phyloP scores from a whole-genome alignment of 345 rosid genomes.

The Conringia planisiliqua region DNA sequence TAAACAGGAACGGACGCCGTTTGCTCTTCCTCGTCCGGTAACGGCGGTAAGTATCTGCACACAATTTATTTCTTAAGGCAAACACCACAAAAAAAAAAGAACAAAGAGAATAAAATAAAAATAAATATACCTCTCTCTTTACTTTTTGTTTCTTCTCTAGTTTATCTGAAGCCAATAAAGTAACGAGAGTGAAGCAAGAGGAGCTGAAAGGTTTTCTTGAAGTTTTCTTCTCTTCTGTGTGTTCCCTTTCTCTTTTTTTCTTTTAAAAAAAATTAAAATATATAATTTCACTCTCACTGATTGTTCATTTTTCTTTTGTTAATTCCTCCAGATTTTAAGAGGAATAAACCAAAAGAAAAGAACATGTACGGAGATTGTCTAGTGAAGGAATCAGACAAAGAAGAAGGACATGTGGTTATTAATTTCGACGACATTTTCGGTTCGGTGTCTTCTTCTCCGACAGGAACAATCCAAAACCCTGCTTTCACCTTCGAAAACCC shows the following conservation, averaged over 20 bases:
- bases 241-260: background rate
- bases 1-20: conserved; percentile 25
- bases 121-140: background rate
- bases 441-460: conserved; percentile 36
- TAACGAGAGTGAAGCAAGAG: background rate
- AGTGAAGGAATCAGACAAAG: conserved; percentile 50
- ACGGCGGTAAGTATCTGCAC: background rate
- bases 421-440: conserved; percentile 49
- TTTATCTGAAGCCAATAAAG: background rate
- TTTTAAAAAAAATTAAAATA: background rate
- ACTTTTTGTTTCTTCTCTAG: background rate
- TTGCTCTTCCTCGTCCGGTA: conserved; percentile 32
- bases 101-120: background rate
- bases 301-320: background rate
- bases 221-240: background rate
- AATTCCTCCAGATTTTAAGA: background rate
- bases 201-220: background rate
- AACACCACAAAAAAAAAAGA: conserved; percentile 2
- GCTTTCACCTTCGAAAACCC: conserved; percentile 53
- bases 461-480: conserved; percentile 46
- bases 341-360: background rate
- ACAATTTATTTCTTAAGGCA: too few species aligned
- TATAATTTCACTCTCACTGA: background rate
- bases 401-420: conserved; percentile 32
- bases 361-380: conserved; percentile 69